These are phyloP conservation scores for Ogataea kodamae DNA, from an alignment of 805 yeast genomes.

Conservation along the genomic window DNA sequence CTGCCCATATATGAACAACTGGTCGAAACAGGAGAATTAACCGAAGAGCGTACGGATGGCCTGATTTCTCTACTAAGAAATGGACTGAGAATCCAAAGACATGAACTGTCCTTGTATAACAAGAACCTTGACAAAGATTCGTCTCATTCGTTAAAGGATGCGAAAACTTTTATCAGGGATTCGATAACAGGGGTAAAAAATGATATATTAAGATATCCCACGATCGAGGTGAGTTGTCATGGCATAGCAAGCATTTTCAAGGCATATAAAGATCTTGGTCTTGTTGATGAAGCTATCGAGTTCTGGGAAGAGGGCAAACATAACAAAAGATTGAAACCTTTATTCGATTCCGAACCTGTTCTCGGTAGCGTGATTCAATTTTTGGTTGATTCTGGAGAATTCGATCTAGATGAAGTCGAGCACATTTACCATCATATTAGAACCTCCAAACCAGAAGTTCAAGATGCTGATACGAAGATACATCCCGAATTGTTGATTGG, in stretches of 20 bases:
- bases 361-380: constrained; percentile 70
- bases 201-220: constrained; percentile 35
- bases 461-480: constrained; percentile 10
- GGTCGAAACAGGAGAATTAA: constrained; percentile 44
- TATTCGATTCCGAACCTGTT: constrained; percentile 59
- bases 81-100: constrained; percentile 52
- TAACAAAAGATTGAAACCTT: constrained; percentile 34
- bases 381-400: constrained; percentile 55
- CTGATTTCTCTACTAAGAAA: constrained; percentile 50
- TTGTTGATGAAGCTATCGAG: constrained; percentile 57
- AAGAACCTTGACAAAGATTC: constrained; percentile 56
- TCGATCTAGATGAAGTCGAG: constrained; percentile 55
- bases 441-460: constrained; percentile 24
- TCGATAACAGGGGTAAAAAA: constrained; percentile 45
- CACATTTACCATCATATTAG: constrained; percentile 43
- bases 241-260: constrained; percentile 57
- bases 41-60: constrained; percentile 41
- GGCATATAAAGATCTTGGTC: constrained; percentile 54
- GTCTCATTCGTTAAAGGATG: constrained; percentile 48
- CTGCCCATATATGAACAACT: constrained; percentile 49
- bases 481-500: constrained; percentile 56
- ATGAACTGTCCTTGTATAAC: constrained; percentile 47
- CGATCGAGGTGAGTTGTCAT: constrained; percentile 40
- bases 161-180: constrained; percentile 40
- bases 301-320: constrained; percentile 64